Evolutionary conservation across 768 basidiomycete genomes (phyloP), one percentile per base, ranked within the genome.

Genomic region (Leccinum broughii): DNA sequence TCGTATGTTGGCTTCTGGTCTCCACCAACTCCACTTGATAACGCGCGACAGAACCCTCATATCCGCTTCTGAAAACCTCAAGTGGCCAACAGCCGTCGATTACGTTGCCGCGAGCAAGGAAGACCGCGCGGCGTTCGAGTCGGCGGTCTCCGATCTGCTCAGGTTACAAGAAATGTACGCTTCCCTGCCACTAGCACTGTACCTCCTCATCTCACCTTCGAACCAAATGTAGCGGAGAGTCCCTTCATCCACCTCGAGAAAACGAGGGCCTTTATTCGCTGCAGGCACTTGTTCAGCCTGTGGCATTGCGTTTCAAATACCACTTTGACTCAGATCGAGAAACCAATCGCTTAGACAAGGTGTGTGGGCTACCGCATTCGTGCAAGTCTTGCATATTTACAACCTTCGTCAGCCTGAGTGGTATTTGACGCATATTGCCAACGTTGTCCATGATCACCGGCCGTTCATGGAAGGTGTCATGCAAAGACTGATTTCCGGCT

Each of bases 341-440:
- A 64, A 99, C 97, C 1, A 99, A 98, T 73, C 82, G 92, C 55
- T 73, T 94, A 10, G 96, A 98, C 77, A 98, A 98, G 85, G 95
- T 91, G 55, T 56, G 58, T 48, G 48, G 44, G 9, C 14, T 34
- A 7, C 44, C 20, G 48, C 28, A n/a, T 55, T 15, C 14, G 15
- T 35, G 17, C 22, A 48, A 54, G 41, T 26, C 7, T 6, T 44
- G 5, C 56, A 35, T 32, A 55, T 35, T 7, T 51, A 22, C 58
- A 24, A 15, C 24, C 44, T 28, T 63, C 56, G 52, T 24, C 68
- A 96, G 93, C 96, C 97, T 1, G 97, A 98, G 73, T 98, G 95
- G 93, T 98, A 93, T 68, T 92, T 98, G 70, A 89, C 93, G 3
- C 92, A 98, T 71, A 79, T 98, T 24, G 80, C 92, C 52, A 95